These are phyloP conservation scores for Biscogniauxia mediterranea DNA, from an alignment of 2,329 filamentous ascomycete species.

Conservation along the genomic window DNA sequence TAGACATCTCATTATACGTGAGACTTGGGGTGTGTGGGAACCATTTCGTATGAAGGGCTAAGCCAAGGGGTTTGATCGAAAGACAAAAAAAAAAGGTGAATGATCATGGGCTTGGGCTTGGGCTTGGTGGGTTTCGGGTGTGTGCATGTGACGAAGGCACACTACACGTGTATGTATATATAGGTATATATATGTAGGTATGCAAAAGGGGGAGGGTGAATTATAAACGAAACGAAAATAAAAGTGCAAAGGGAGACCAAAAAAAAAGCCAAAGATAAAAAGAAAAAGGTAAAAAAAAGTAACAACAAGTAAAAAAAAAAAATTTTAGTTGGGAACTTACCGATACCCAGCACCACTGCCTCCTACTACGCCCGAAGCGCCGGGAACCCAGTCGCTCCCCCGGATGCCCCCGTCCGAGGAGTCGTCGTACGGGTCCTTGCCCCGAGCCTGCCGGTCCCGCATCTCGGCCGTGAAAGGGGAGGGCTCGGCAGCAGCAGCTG, in stretches of 20 bases:
- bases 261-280: neutral
- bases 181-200: neutral
- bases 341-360: slow-evolving; percentile 11
- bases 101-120: neutral
- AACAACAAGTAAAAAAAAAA: neutral
- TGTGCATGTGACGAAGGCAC: neutral
- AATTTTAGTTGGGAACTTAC: slow-evolving; percentile 8
- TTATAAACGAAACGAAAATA: neutral
- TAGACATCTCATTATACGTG: too few species aligned
- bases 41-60: too few species aligned
- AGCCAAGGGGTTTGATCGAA: too few species aligned
- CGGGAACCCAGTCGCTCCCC: slow-evolving; percentile 9
- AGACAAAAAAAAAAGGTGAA: neutral
- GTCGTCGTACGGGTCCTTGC: slow-evolving; percentile 51
- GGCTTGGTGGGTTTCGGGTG: neutral
- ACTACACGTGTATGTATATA: neutral
- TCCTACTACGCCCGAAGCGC: neutral
- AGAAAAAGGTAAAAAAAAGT: neutral
- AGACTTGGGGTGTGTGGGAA: too few species aligned
- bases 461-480: slow-evolving; percentile 46
- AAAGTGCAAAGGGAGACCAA: neutral
- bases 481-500: neutral
- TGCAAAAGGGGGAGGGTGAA: neutral
- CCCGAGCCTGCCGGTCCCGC: slow-evolving; percentile 58
- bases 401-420: slow-evolving; percentile 24